Evolutionary conservation across 768 basidiomycete species (phyloP), one percentile per base, ranked within the genome.

Genomic region (Podaxis sp.): DNA sequence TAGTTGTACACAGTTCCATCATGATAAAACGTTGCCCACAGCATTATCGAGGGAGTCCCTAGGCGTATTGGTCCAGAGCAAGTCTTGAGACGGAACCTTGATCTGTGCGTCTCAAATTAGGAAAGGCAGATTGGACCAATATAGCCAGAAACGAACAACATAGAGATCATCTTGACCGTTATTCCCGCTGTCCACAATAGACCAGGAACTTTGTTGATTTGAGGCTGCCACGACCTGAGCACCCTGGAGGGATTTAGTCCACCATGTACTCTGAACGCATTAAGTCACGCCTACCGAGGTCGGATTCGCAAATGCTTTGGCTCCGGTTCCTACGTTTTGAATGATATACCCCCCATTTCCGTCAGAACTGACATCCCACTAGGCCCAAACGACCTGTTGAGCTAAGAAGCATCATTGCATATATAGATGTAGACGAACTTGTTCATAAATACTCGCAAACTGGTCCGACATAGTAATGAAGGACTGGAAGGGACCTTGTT

Each of bases 61-160:
- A 15, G 54, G 61, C 15, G 61, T 62, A 51, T 39, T 56, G 1
- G 61, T 62, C 61, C 61, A 62, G 22, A 62, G 44, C 7, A 62
- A 38, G 26, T 62, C 61, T 15, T 56, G 54, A 19, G 24, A 42
- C 11, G 61, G 54, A 22, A 62, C 36, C 36, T 62, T 62, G n/a
- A 62, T 26, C 61, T 62, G 19, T 22, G 12, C 6, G 1, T 3
- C 8, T 13, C n/a, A 39, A 39, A 2, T 62, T 24, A 56, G 33
- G 2, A 49, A 17, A 12, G 6, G 42, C 44, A 54, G 13, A 11
- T 2, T 5, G 3, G 11, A 39, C 17, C 1, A 12, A 51, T 33
- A 7, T 1, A 17, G n/a, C 12, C 4, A 33, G 17, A 40, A 2
- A 51, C 61, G 12, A 38, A 62, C 61, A 39, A 39, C 30, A 15